Evolutionary conservation across 1,139 yeast species (phyloP).

Genomic region (Blastobotrys malaysiensis): DNA sequence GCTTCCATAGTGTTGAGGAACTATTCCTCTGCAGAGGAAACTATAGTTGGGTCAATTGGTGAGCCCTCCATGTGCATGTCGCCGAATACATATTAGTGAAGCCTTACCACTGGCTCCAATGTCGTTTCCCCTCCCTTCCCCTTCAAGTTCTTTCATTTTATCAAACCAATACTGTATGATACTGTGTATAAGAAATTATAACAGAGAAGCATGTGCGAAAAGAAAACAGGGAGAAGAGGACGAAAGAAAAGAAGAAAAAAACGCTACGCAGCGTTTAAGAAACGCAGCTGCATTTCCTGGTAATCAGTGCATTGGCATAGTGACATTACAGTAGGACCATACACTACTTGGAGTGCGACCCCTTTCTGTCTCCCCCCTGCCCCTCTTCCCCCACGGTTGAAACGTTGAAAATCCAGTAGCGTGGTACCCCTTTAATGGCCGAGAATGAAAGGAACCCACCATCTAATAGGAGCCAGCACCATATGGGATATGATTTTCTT

Average conservation of each 20-base stretch:
- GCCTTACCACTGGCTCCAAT: background rate
- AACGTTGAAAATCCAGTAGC: background rate
- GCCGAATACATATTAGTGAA: background rate
- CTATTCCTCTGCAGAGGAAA: background rate
- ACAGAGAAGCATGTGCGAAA: background rate
- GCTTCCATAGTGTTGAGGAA: background rate
- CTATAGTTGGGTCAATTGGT: background rate
- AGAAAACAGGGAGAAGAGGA: background rate
- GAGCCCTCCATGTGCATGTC: background rate
- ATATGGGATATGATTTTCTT: background rate
- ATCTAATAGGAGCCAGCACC: background rate
- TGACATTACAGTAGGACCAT: background rate
- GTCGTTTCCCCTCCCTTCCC: background rate
- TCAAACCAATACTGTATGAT: too few species aligned
- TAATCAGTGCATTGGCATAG: background rate
- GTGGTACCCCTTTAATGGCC: background rate
- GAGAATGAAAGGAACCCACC: background rate
- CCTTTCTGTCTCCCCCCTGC: background rate
- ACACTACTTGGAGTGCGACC: background rate
- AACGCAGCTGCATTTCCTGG: background rate
- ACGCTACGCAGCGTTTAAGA: background rate
- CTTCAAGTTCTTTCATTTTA: background rate
- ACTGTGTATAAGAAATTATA: too few species aligned
- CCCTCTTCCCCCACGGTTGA: background rate
- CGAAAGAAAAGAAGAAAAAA: background rate